Base-by-base conservation (phyloP, 495 filamentous ascomycete species). In the Aspergillus carlsbadensis region DNA sequence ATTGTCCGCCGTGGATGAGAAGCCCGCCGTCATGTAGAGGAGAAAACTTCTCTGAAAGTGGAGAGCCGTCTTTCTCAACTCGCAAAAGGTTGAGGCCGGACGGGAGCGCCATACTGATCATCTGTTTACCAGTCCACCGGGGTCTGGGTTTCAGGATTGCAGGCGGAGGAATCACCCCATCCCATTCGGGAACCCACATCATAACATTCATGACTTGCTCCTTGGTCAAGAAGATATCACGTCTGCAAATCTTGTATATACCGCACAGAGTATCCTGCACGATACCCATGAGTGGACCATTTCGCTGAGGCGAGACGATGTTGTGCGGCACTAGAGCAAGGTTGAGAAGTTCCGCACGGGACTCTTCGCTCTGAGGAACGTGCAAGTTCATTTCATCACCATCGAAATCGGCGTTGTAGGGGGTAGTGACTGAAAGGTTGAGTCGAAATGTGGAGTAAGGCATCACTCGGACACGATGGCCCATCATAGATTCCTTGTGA, bases 401-500 rank as follows among this genome's bases (percentile, higher is more conserved):
- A 67, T 99, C 94, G 68, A 99, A 99, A 86, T 99, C 94, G 57
- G 94, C 94, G 72, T 99, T 99, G 77, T 99, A 99, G 1, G 94
- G 94, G 39, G 92, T 93, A 0, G 94, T 99, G 63, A 99, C 94
- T 1, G 94, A 99, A 56, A 99, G 72, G 64, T 99, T 99, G 20
- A 99, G 81, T 31, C 94, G 84, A 78, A 99, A 99, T 1, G 94
- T 99, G 3, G 94, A 99, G 70, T 93, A 99, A 1, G 94, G 94
- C 94, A 99, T 96, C 39, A 99, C 94, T 31, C 87, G 86, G 36
- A 99, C 93, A 49, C 92, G 84, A 76, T 99, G 94, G 72, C 90
- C 94, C 94, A 99, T 99, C 94, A 99, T 99, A 57, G 94, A 98
- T 66, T 99, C 94, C 71, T 99, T 99, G 79, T 99, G 94, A 58